Base-by-base conservation (phyloP, 2,329 filamentous ascomycete genomes). In the Fusarium ramigenum region DNA sequence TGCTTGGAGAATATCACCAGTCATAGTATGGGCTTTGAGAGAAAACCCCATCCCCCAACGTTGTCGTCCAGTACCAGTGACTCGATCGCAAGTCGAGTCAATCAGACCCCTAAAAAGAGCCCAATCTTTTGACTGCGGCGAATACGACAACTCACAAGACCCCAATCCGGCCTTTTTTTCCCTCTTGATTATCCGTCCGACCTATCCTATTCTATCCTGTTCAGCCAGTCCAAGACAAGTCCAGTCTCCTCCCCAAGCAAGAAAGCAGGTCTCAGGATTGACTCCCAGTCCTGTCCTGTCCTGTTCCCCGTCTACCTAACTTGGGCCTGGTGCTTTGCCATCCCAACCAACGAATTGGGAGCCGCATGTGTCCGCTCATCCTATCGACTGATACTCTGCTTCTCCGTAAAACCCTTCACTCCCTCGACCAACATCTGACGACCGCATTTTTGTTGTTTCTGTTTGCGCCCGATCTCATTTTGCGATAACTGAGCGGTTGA, bases 311-410 rank as follows among this genome's bases (percentile, higher is more conserved):
- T 75, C 72, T 66, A 28, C 21, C n/a, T 42, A 65, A 52, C 32
- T 52, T 25, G n/a, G 69, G 69, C 64, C 65, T 74, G 69, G 72
- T 34, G 60, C 68, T 73, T 50, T 72, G 23, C 60, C 66, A 63
- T 72, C 42, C 50, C 54, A 73, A 75, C 72, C 61, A 73, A 73
- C 75, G 75, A 77, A 77, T 77, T 77, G 74, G 75, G 75, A 77
- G 75, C 75, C 75, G 75, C 75, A 75, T 68, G 62, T 64, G 70
- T 74, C 72, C 72, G 70, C 72, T 76, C 70, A 59, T 73, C 70
- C 74, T 75, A 73, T 77, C 75, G 75, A 75, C 75, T 77, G 75
- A 77, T 77, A 63, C 63, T 73, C 63, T 62, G 25, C 59, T 60
- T 70, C 58, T 68, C 73, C 57, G 72, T 72, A 77, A 77, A 77